These are phyloP conservation scores for Eucalyptus curtisii DNA, from an alignment of 345 rosid species.

Conservation along the genomic window DNA sequence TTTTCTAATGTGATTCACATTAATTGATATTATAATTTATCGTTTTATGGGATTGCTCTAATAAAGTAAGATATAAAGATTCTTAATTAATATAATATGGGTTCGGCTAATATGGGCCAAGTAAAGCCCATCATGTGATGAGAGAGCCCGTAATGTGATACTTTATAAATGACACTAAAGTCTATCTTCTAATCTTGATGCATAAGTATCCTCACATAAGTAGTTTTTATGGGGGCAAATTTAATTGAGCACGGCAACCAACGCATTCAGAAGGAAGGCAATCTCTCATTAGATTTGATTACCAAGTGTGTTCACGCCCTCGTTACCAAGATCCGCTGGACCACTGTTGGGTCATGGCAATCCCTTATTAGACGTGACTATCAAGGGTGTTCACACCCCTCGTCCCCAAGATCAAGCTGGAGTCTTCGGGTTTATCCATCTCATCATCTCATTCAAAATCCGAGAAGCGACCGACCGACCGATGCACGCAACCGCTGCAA, in stretches of 20 bases:
- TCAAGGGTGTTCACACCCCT: background rate
- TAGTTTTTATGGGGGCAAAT: too few species aligned
- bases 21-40: too few species aligned
- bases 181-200: accelerated
- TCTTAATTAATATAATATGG: too few species aligned
- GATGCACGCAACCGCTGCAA: background rate
- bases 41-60: accelerated
- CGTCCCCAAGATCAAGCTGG: background rate
- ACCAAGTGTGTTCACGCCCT: too few species aligned
- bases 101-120: accelerated
- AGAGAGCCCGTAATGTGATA: accelerated
- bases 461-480: background rate
- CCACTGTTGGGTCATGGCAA: too few species aligned
- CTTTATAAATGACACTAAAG: accelerated
- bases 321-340: too few species aligned
- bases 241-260: too few species aligned
- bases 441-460: background rate
- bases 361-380: too few species aligned
- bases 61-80: accelerated
- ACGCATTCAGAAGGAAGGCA: background rate
- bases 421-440: background rate
- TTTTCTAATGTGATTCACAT: accelerated
- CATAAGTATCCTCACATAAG: too few species aligned
- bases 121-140: accelerated
- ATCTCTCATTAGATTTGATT: background rate